Percentiles rank a stretch among this genome's conserved stretches.
Conservation (phyloP, 2,329 filamentous ascomycete species). For the Claviceps sp. region DNA sequence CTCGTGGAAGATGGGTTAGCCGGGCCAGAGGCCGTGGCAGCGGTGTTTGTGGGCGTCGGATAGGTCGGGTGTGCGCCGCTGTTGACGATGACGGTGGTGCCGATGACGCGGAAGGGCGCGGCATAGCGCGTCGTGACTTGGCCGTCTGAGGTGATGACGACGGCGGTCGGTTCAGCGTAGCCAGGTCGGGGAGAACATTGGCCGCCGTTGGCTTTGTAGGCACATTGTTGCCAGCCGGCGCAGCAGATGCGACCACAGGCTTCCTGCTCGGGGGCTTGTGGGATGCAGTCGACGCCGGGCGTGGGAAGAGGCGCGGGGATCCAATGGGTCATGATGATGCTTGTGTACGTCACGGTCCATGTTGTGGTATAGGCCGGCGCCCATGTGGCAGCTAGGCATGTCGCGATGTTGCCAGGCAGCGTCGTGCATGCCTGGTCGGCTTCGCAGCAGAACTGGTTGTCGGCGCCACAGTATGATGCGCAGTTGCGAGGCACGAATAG, state of each 20-base stretch:
- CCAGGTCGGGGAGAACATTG: constrained; percentile 44
- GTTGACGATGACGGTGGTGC: constrained; percentile 39
- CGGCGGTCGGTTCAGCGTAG: constrained; percentile 27
- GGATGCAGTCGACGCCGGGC: constrained; percentile 34
- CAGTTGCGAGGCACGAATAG: constrained; percentile 29
- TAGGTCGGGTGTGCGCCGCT: constrained; percentile 32
- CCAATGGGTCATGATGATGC: constrained; percentile 39
- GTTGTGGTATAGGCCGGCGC: constrained; percentile 36
- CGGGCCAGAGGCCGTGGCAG: constrained; percentile 24
- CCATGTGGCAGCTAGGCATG: constrained; percentile 27
- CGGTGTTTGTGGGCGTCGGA: constrained; percentile 39
- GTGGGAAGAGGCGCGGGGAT: constrained; percentile 30
- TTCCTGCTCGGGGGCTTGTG: constrained; percentile 38
- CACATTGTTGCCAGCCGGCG: constrained; percentile 55
- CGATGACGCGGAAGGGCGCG: constrained; percentile 37
- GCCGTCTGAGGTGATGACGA: constrained; percentile 31
- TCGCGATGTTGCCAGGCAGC: constrained; percentile 31
- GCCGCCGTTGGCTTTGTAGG: constrained; percentile 24
- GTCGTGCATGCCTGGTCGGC: constrained; percentile 38
- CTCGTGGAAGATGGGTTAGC: constrained; percentile 17
- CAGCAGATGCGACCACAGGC: constrained; percentile 61
- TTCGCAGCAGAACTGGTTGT: constrained; percentile 43
- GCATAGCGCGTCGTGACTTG: constrained; percentile 42
- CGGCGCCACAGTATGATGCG: constrained; percentile 37
- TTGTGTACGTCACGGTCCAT: constrained; percentile 49